Evolutionary conservation across 768 basidiomycete genomes (phyloP), one percentile per base, ranked within the genome.

Genomic region (Pisolithus albus): DNA sequence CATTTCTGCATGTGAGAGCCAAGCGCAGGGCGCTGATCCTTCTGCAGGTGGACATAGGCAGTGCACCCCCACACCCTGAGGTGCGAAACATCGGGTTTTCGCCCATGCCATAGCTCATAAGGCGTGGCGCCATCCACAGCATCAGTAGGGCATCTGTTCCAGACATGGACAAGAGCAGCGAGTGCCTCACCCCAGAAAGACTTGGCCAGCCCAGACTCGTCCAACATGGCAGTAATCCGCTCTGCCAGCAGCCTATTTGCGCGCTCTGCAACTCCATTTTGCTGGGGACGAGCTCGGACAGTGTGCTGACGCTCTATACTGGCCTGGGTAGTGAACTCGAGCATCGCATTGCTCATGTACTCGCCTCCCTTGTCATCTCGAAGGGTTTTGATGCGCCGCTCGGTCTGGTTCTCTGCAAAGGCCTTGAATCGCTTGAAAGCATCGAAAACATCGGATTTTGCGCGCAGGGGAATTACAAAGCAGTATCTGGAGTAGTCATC

Each of bases 1-100:
- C 74, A 74, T 57, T 71, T 66, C 24, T 55, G 32, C 28, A 56
- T 53, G 43, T 64, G 58, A 3, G 55, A 39, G 39, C 53, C 46
- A 41, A 63, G 53, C 1, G 47, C 56, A 37, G 56, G 64, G 11
- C 64, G 52, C 56, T 73, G 64, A 50, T 74, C 64, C 50, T 67
- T 68, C 47, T 63, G 66, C 6, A 72, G 58, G 49, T 62, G 64
- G 26, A 71, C 72, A 61, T 71, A 74, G 13, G 70, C 70, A 39
- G 55, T 54, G 19, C 38, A 54, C 7, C 55, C 55, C 32, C 38
- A 56, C 1, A 56, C 56, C 4, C 55, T 9, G 0, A 56, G 28
- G 45, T 53, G 45, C 0, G 52, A 48, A 1, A 56, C 16, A 36
- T 51, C 41, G 0, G 52, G 55, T 21, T 51, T 50, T 1, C 16